phyloP scores from a whole-genome alignment of 345 rosid species.

The Psidium friedrichsthalianum region DNA sequence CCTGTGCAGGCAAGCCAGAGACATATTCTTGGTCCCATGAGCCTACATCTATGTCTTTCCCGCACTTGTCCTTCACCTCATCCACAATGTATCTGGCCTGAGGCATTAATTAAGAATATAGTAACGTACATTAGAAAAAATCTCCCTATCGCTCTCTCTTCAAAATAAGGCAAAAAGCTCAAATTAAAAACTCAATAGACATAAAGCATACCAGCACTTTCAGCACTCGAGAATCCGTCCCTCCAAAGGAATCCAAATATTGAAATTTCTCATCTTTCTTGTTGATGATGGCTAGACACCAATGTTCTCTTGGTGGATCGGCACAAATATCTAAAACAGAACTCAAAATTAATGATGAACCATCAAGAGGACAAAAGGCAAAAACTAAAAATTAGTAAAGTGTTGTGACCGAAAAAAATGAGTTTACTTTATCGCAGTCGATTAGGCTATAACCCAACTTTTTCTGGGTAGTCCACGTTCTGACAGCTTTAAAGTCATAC shows the following conservation, averaged over 20 bases:
- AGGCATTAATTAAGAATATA: background rate
- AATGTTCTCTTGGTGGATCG: conserved; percentile 82
- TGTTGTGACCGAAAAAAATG: background rate
- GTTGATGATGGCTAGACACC: conserved; percentile 94
- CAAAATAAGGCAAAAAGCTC: background rate
- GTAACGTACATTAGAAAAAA: background rate
- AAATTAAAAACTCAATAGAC: background rate
- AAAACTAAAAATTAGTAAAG: background rate
- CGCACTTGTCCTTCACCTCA: conserved; percentile 84
- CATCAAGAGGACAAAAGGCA: background rate
- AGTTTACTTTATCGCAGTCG: conserved; percentile 77
- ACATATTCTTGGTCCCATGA: conserved; percentile 75
- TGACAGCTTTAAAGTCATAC: conserved; percentile 68
- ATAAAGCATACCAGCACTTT: conserved; percentile 46
- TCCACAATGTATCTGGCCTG: conserved; percentile 79
- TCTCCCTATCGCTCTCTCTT: background rate
- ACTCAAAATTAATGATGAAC: background rate
- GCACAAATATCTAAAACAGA: conserved; percentile 76
- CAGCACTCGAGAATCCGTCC: conserved; percentile 55
- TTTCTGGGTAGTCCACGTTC: conserved; percentile 86
- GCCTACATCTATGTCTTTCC: conserved; percentile 48
- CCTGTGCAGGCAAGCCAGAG: conserved; percentile 78
- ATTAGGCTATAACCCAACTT: conserved; percentile 72
- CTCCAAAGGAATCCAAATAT: conserved; percentile 92
- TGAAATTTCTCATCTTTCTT: conserved; percentile 74